Percentiles rank a stretch among this genome's conserved stretches.
Evolutionary conservation across 176 grass and related monocot genomes (phyloP).

Genomic region (Saccharum spontaneum): DNA sequence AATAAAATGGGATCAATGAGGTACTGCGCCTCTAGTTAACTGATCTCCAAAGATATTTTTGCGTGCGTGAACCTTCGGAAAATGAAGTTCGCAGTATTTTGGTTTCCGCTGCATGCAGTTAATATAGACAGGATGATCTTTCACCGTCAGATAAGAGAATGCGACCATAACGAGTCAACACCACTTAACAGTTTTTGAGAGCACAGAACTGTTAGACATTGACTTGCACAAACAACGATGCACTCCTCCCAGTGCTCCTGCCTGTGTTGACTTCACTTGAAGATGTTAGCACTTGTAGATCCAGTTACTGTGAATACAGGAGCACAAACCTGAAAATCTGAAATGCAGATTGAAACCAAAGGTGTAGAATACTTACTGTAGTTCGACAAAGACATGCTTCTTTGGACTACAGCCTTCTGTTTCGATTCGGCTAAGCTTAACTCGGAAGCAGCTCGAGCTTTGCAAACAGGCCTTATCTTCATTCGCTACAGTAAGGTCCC

Average conservation of each 20-base stretch:
- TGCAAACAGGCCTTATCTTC: constrained; percentile 35
- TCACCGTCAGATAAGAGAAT: neutral
- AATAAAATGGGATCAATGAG: constrained; percentile 37
- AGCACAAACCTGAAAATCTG: neutral
- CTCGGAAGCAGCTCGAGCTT: constrained; percentile 30
- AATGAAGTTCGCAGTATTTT: neutral
- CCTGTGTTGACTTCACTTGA: constrained; percentile 7
- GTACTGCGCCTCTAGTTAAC: constrained; percentile 17
- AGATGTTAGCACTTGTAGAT: neutral
- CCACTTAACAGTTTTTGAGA: constrained; percentile 8
- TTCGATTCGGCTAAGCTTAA: constrained; percentile 26
- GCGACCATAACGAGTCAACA: neutral
- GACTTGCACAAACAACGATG: neutral
- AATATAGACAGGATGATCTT: constrained; percentile 1
- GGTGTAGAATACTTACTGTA: constrained; percentile 42
- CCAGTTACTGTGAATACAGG: constrained; percentile 25
- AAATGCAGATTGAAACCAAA: constrained; percentile 33
- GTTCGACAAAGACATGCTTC: constrained; percentile 28
- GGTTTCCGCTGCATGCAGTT: neutral
- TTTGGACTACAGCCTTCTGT: constrained; percentile 26
- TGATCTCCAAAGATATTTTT: constrained; percentile 30
- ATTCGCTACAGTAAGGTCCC: constrained; percentile 34
- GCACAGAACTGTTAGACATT: constrained; percentile 29
- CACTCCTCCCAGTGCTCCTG: neutral
- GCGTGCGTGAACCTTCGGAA: neutral